phyloP scores from a whole-genome alignment of 2,329 filamentous ascomycete species.

The Dactylellina parvicollis region DNA sequence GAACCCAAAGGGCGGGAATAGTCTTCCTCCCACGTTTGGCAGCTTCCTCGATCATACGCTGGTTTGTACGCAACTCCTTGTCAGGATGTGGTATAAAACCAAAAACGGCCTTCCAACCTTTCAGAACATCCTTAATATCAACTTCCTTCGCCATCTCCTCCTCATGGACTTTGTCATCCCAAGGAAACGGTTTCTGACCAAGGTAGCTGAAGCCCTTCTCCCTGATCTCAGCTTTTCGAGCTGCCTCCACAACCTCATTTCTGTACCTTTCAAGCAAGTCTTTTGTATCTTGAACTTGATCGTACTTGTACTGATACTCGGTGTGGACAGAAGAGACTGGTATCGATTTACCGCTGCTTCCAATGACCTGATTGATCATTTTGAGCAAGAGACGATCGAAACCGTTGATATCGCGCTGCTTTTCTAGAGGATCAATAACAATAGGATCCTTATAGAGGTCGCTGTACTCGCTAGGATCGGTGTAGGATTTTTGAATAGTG shows the following conservation, averaged over 20 bases:
- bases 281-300: slow-evolving; percentile 15
- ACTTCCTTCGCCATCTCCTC: background rate
- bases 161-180: slow-evolving; percentile 15
- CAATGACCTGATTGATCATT: slow-evolving; percentile 14
- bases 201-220: background rate
- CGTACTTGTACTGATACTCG: background rate
- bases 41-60: slow-evolving; percentile 2
- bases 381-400: slow-evolving; percentile 14
- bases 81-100: background rate
- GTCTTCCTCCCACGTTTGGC: background rate
- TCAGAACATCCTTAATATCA: no score
- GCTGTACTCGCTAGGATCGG: slow-evolving; percentile 1
- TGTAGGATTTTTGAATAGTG: background rate
- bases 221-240: background rate
- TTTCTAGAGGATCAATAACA: background rate
- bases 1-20: slow-evolving; percentile 11
- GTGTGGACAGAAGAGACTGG: slow-evolving; percentile 12
- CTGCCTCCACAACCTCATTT: background rate
- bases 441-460: background rate
- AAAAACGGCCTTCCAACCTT: background rate
- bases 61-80: background rate
- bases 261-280: background rate
- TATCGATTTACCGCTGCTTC: background rate
- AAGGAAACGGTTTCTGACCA: background rate
- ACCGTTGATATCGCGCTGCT: background rate